Percentiles rank a stretch among this genome's conserved stretches.
These are phyloP conservation scores for Bertia moriformis DNA, from an alignment of 2,329 filamentous ascomycete genomes.

Conservation along the genomic window DNA sequence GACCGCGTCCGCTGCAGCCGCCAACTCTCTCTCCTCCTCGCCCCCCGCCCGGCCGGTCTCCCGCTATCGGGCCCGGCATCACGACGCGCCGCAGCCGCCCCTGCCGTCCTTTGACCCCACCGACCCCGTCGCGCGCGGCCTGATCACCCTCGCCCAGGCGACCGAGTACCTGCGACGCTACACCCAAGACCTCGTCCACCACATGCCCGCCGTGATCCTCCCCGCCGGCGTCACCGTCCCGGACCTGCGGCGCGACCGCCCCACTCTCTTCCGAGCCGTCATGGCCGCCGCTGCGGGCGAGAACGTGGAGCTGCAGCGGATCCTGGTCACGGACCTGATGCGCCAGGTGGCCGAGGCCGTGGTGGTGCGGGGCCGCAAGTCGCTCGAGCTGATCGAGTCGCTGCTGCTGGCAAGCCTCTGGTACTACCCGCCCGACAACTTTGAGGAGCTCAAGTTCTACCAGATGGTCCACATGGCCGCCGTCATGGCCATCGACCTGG, in stretches of 20 bases:
- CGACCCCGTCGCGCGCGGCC: slow-evolving; percentile 38
- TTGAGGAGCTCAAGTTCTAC: slow-evolving; percentile 81
- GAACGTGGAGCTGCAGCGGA: slow-evolving; percentile 37
- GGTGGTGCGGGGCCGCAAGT: slow-evolving; percentile 65
- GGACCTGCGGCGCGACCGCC: slow-evolving; percentile 42
- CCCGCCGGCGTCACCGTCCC: slow-evolving; percentile 33
- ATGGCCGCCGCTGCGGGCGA: slow-evolving; percentile 52
- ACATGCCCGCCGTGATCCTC: slow-evolving; percentile 50
- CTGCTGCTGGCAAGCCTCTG: slow-evolving; percentile 64
- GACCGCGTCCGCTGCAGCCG: background rate
- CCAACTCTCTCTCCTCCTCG: background rate
- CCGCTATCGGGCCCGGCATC: slow-evolving; percentile 15
- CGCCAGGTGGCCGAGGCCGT: slow-evolving; percentile 61
- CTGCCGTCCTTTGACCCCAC: slow-evolving; percentile 5
- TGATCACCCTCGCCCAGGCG: slow-evolving; percentile 40
- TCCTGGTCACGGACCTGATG: slow-evolving; percentile 56
- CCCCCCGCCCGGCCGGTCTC: background rate
- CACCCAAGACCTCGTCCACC: slow-evolving; percentile 39
- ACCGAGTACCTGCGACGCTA: slow-evolving; percentile 41
- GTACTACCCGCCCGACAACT: slow-evolving; percentile 72
- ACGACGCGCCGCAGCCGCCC: slow-evolving; percentile 12
- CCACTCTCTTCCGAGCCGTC: slow-evolving; percentile 56
- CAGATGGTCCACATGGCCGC: slow-evolving; percentile 70
- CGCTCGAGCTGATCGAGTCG: slow-evolving; percentile 68
- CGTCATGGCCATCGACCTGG: slow-evolving; percentile 72